Percentiles rank a stretch among this genome's conserved stretches.
Conservation (phyloP, 768 basidiomycete species). For the Tricholoma hemisulphureum region DNA sequence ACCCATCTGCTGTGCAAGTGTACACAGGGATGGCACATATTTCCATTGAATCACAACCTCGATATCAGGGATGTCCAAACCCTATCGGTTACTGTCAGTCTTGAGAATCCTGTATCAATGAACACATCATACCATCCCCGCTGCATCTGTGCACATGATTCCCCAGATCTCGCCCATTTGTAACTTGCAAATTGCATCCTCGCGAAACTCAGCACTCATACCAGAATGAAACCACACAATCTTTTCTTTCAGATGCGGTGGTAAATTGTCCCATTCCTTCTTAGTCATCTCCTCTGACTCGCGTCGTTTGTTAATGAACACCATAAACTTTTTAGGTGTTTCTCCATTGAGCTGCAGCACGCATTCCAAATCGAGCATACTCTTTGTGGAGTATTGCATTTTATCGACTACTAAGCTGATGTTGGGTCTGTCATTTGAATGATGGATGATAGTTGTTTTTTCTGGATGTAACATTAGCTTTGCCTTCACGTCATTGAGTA, state of each 20-base stretch:
- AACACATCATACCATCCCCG: conserved; percentile 12
- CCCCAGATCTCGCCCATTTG: conserved; percentile 12
- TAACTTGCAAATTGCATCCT: conserved; percentile 4
- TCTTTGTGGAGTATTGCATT: conserved; percentile 3
- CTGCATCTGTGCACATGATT: conserved; percentile 12
- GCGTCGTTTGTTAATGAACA: conserved; percentile 6
- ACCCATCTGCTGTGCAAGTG: conserved; percentile 13
- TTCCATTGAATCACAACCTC: conserved; percentile 16
- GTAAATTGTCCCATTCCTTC: background rate
- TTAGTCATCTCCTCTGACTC: background rate
- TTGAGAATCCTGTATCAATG: background rate
- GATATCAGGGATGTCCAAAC: conserved; percentile 14
- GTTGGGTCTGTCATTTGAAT: conserved; percentile 7
- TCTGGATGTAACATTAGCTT: conserved; percentile 7
- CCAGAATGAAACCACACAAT: conserved; percentile 19
- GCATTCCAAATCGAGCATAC: conserved; percentile 1
- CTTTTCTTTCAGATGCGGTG: background rate
- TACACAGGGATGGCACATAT: conserved; percentile 7
- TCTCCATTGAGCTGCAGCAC: background rate
- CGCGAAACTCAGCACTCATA: conserved; percentile 10
- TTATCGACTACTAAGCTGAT: background rate
- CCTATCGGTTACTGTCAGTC: background rate
- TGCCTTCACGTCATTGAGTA: conserved; percentile 15
- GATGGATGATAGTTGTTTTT: conserved; percentile 1
- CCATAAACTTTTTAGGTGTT: background rate